phyloP scores from a whole-genome alignment of 2,329 filamentous ascomycete genomes.

The Talaromyces sp. region DNA sequence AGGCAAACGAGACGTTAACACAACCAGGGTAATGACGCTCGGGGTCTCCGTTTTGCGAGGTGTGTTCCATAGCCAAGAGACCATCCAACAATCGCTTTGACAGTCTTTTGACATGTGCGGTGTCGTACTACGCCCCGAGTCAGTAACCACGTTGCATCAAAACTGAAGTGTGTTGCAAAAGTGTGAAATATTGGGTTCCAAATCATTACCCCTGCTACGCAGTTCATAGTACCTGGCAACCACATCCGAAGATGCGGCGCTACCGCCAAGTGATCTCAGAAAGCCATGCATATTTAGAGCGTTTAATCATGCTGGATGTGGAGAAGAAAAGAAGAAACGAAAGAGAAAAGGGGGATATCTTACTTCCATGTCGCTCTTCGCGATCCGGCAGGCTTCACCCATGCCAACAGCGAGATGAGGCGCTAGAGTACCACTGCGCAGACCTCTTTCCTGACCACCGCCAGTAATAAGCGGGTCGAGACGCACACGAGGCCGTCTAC shows the following conservation, averaged over 20 bases:
- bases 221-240: slow-evolving; percentile 49
- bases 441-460: slow-evolving; percentile 89
- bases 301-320: slow-evolving; percentile 63
- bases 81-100: slow-evolving; percentile 80
- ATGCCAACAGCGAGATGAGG: slow-evolving; percentile 87
- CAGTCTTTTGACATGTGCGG: slow-evolving; percentile 72
- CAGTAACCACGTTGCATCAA: neutral
- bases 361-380: slow-evolving; percentile 85
- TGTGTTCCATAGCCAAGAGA: slow-evolving; percentile 85
- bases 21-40: slow-evolving; percentile 88
- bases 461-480: slow-evolving; percentile 94
- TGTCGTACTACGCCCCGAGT: slow-evolving; percentile 68
- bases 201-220: slow-evolving; percentile 64
- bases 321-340: slow-evolving; percentile 12
- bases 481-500: slow-evolving; percentile 85
- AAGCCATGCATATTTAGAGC: slow-evolving; percentile 84
- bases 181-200: slow-evolving; percentile 19
- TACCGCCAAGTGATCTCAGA: slow-evolving; percentile 65
- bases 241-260: slow-evolving; percentile 28
- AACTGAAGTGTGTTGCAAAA: neutral
- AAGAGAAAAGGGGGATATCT: slow-evolving; percentile 35
- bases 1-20: slow-evolving; percentile 97
- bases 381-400: slow-evolving; percentile 90
- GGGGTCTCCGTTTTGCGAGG: slow-evolving; percentile 79
- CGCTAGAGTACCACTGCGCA: slow-evolving; percentile 89